Base-by-base conservation (phyloP, 805 yeast species). In the Candida takata region DNA sequence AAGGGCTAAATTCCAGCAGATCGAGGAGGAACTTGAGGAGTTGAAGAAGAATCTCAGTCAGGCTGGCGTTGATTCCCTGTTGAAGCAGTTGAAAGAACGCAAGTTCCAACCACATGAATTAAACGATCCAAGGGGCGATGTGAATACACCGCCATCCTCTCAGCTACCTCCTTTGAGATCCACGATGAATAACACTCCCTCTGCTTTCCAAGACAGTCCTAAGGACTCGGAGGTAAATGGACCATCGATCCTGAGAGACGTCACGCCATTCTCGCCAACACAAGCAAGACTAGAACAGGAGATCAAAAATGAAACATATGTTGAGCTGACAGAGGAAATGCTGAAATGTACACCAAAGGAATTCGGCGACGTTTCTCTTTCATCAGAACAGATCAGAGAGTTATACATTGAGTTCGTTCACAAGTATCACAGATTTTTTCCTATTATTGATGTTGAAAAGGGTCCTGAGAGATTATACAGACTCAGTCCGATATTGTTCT, bases 401-500 rank as follows among this genome's bases (percentile, higher is more conserved):
- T 62, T 88, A 9, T 90, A 68, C 53, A 42, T 63, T 21, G 95
- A 85, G 54, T 90, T 77, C 54, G 80, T 78, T 4, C 61, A 65
- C n/a, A 67, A 74, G 41, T 90, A 92, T 52, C 97, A 90, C 57
- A 83, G 85, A 1, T 77, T 83, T 34, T 55, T 92, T 32, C 97
- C 97, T 0, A 83, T 90, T 1, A 92, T 90, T 3, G 95, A 90
- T 53, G 71, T 90, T 3, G 44, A 65, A 6, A 74, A 72, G 42
- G 95, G 96, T 8, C 92, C 95, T 1, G 97, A 87, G 48, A 64
- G 77, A 31, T 70, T 88, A 8, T 84, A 83, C 55, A 60, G 75
- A 39, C 65, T 84, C 13, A 86, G 96, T 39, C 96, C 97, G 0
- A 80, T 90, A 3, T 63, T 90, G 14, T 90, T 90, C 52, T 90